Evolutionary conservation across 306 rosid species (phyloP).

Genomic region (Pueraria montana): DNA sequence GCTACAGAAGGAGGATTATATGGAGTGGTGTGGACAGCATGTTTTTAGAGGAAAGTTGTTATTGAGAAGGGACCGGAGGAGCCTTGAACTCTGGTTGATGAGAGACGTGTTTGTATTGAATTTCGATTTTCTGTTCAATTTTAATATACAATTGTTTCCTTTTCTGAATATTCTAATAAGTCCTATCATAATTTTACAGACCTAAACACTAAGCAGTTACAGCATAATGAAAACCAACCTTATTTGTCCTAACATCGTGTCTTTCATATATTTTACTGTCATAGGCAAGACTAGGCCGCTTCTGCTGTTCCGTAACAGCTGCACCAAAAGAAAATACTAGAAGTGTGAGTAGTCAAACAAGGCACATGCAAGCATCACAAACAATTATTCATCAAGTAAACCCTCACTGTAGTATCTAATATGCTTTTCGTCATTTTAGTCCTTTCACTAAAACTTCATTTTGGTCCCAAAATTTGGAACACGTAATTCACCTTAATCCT

Average conservation of each 20-base stretch:
- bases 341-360: constrained; percentile 48
- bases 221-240: constrained; percentile 67
- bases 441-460: background rate
- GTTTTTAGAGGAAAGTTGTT: too few relatives aligned
- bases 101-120: background rate
- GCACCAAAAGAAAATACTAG: constrained; percentile 50
- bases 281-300: constrained; percentile 70
- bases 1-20: background rate
- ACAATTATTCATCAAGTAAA: constrained; percentile 4
- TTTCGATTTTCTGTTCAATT: background rate
- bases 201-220: constrained; percentile 34
- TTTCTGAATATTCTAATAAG: background rate
- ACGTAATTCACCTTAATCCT: background rate
- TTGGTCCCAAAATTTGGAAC: background rate
- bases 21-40: background rate
- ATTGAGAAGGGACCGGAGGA: background rate
- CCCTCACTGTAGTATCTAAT: constrained; percentile 1
- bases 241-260: constrained; percentile 74
- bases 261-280: constrained; percentile 79
- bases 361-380: constrained; percentile 14
- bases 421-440: background rate
- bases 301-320: constrained; percentile 81
- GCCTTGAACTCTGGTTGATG: background rate
- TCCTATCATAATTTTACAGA: constrained; percentile 11
- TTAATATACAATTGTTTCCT: background rate